These are phyloP conservation scores for Magnusiomyces paraingens DNA, from an alignment of 1,139 yeast genomes.

Conservation along the genomic window DNA sequence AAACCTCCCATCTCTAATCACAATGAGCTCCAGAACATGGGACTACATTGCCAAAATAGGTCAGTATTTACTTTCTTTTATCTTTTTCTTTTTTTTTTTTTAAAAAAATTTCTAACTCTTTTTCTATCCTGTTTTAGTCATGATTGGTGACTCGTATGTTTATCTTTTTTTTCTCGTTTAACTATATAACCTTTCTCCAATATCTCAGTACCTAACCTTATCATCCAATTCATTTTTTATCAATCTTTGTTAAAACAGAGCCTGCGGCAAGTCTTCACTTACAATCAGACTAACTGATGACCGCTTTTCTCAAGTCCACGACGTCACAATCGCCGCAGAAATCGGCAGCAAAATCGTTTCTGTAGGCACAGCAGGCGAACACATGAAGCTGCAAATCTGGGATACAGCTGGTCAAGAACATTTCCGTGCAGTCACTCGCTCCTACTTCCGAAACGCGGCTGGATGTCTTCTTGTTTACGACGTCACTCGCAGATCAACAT, in stretches of 20 bases:
- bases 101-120: background rate
- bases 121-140: slow-evolving; percentile 11
- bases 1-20: background rate
- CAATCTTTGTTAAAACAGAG: slow-evolving; percentile 19
- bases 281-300: slow-evolving; percentile 34
- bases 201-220: background rate
- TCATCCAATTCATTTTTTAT: background rate
- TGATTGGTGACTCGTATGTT: slow-evolving; percentile 27
- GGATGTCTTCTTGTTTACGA: slow-evolving; percentile 81
- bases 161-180: background rate
- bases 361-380: slow-evolving; percentile 23
- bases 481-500: slow-evolving; percentile 65
- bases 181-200: background rate
- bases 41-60: slow-evolving; percentile 27
- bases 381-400: slow-evolving; percentile 30
- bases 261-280: slow-evolving; percentile 35
- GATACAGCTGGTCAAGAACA: slow-evolving; percentile 98
- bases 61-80: slow-evolving; percentile 7
- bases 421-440: slow-evolving; percentile 79
- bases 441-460: slow-evolving; percentile 78
- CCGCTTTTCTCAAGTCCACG: slow-evolving; percentile 33
- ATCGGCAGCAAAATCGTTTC: slow-evolving; percentile 34
- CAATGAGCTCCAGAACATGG: slow-evolving; percentile 17
- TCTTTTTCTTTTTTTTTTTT: background rate
- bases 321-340: slow-evolving; percentile 36